Base-by-base conservation (phyloP, 306 rosid genomes). In the Quercus glauca region DNA sequence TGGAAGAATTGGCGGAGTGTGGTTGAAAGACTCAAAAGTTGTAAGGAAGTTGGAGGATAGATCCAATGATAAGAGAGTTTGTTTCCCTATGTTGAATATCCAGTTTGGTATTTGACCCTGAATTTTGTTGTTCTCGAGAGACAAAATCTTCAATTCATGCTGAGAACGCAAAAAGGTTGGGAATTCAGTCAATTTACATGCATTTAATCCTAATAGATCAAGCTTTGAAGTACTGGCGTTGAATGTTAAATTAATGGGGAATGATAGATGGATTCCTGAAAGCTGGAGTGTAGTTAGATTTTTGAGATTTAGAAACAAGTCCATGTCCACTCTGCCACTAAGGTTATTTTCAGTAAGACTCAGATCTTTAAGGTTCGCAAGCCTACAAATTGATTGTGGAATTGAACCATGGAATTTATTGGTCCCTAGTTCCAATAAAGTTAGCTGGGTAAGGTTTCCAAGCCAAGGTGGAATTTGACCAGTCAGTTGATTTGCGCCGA, bases 391-490 rank as follows among this genome's bases (percentile, higher is more conserved):
- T 7, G 43, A 37, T 5, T 59, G 18, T 23, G 68, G 68, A 60
- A 60, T 12, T 25, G 18, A 23, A 0, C 33, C 67, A 11, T 21
- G 29, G 11, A 59, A 59, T 0, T 23, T 3, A 59, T 59, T 59
- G 1, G 0, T 0, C 11, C 3, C 2, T 0, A 59, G 33, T 0
- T 58, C 19, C 17, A 59, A 23, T 0, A 0, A 0, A 45, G 4
- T 45, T 45, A 45, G 52, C 0, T 45, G 52, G 52, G 52, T 45
- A 45, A 45, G 52, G 52, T 45, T 45, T 45, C 13, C 1, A 45
- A 45, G 52, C 52, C 52, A 45, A 9, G 52, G 14, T 45, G 52
- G 52, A 45, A 45, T 45, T 45, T 45, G 52, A 45, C 52, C 15
- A 3, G 53, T 45, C 0, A 45, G 10, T 37, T 37, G 43, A 35